Evolutionary conservation across 139 green algal species (phyloP), one percentile per base, ranked within the genome.

Genomic region (Chlamydomonas incerta): DNA sequence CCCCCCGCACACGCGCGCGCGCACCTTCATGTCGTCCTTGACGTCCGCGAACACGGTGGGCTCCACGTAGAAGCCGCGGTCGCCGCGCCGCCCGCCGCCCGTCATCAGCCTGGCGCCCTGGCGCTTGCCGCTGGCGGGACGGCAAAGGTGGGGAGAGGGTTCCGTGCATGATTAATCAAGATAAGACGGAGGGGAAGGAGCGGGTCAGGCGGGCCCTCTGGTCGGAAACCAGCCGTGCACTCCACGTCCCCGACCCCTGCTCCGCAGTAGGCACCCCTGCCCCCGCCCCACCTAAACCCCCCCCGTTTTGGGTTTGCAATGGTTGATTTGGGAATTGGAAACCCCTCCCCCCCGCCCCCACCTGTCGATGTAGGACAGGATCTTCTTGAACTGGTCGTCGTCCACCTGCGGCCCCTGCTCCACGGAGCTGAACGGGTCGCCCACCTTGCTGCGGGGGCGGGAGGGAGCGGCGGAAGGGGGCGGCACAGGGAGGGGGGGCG

Each of bases 1-100:
- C n/a, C 41, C 41, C 41, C 41, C 41, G 8, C 41, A 50, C 41
- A 50, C 41, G 8, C 41, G 8, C 41, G 8, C 41, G 8, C 41
- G 8, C 41, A 50, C 41, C 41, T 72, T 77, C 91, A 94, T 96
- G 80, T 92, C 70, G 80, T 95, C 90, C 28, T 77, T 50, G 20
- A 96, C 94, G 74, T 95, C 89, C 23, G 81, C 87, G 77, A 96
- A 96, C 68, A 96, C 94, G 26, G 94, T 96, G 63, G 94, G 94
- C 90, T 96, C 88, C 10, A 96, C 68, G 80, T 90, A 96, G 87
- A 94, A 97, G 4, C 94, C 94, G 71, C 87, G 89, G 26, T 77
- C 34, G 52, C 91, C 92, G 17, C 26, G 50, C 21, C 72, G 81
- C 20, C 62, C 62, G 37, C 90, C 92, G 35, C 92, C 87, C 28